Base-by-base conservation (phyloP, 2,329 filamentous ascomycete genomes). In the Huntiella moniliformis region DNA sequence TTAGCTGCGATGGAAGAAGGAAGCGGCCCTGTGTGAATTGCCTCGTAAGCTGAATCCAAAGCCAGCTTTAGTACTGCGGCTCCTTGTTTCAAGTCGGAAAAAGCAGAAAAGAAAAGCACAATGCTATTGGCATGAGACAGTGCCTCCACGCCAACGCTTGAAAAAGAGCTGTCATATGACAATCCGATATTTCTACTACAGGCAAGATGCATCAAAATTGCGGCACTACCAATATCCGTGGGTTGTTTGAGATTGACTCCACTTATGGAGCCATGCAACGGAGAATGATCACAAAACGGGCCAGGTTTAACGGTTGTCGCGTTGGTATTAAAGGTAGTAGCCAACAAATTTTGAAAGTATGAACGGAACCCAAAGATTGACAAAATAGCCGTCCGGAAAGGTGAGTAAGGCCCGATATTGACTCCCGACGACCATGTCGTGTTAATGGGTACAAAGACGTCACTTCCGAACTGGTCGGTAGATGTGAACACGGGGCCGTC, bases 321-420 rank as follows among this genome's bases (percentile, higher is more conserved):
- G 4, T 28, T 35, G 4, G 10, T 46, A 16, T 49, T 42, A n/a
- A 49, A 49, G 16, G 38, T 32, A 7, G 44, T 49, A 10, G 43
- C 34, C 5, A 49, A 22, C 4, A 49, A 10, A 10, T 18, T 22
- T n/a, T 49, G 47, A 4, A 49, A 32, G n/a, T 46, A 49, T 5
- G 42, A 45, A 12, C 34, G 38, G 4, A 28, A 4, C 12, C 47
- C 47, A 43, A 49, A 49, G 10, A 49, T 34, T n/a, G 47, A 45
- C 13, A 46, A 31, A 11, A 49, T 28, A 3, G 47, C 43, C 4
- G 46, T 39, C 4, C 47, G 47, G 34, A 49, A 49, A 7, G 47
- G 47, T 3, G 47, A 49, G 38, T 49, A 49, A 7, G 28, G 47
- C n/a, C 47, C 47, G 36, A 49, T 46, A 32, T 46, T 42, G n/a